Conservation (phyloP, 2,329 filamentous ascomycete genomes). For the Colletotrichum lindemuthianum region DNA sequence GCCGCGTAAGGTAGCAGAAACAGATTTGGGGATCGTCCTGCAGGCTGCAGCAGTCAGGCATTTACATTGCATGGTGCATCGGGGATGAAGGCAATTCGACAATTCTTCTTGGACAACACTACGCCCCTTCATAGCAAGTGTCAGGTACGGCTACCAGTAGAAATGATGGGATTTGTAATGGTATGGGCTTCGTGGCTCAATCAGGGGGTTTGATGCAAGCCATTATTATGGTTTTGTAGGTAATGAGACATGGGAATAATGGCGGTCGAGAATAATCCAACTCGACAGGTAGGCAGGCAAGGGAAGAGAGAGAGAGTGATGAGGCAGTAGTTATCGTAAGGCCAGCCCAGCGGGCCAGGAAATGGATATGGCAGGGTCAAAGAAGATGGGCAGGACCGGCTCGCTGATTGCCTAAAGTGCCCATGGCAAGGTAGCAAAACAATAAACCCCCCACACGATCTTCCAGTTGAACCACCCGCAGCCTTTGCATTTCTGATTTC, state of each 20-base stretch:
- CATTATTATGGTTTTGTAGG: background rate
- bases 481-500: slow-evolving; percentile 9
- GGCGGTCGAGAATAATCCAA: too few relatives aligned
- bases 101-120: too few relatives aligned
- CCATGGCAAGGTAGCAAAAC: slow-evolving; percentile 2
- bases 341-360: too few relatives aligned
- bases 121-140: background rate
- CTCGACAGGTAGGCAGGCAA: slow-evolving; percentile 5
- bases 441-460: slow-evolving; percentile 5
- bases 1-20: too few relatives aligned
- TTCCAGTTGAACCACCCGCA: slow-evolving; percentile 7
- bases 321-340: too few relatives aligned
- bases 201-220: background rate
- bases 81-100: background rate
- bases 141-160: slow-evolving; percentile 20
- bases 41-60: background rate
- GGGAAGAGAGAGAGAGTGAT: background rate
- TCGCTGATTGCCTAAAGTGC: too few relatives aligned
- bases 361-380: background rate
- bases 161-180: slow-evolving; percentile 24
- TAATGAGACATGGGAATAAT: slow-evolving; percentile 1
- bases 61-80: background rate
- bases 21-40: background rate
- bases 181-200: background rate
- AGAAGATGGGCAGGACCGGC: background rate